These are phyloP conservation scores for Aureobasidium sp. DNA, from an alignment of 2,329 filamentous ascomycete species.

Conservation along the genomic window DNA sequence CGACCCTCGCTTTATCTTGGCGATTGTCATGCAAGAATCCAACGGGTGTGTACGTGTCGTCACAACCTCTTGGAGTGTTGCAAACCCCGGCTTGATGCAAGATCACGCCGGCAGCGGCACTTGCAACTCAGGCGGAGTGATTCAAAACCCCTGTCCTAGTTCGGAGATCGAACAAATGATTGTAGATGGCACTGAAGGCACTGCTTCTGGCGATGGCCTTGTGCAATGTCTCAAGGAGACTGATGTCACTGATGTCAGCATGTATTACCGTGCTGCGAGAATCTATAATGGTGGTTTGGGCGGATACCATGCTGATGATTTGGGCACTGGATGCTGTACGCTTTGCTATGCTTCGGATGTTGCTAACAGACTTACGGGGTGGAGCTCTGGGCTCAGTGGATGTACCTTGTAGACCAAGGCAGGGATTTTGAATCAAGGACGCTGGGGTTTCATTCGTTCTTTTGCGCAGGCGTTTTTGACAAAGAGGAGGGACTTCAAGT, in stretches of 20 bases:
- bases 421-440: background rate
- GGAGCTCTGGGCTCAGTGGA: slow-evolving; percentile 20
- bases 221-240: slow-evolving; percentile 28
- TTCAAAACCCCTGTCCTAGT: slow-evolving; percentile 31
- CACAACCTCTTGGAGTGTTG: slow-evolving; percentile 31
- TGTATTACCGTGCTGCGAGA: slow-evolving; percentile 39
- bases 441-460: background rate
- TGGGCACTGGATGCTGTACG: slow-evolving; percentile 37
- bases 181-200: slow-evolving; percentile 35
- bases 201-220: slow-evolving; percentile 34
- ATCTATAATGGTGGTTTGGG: slow-evolving; percentile 41
- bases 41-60: slow-evolving; percentile 38
- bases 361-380: slow-evolving; percentile 40
- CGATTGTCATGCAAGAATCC: slow-evolving; percentile 38
- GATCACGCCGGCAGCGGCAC: slow-evolving; percentile 31
- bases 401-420: background rate
- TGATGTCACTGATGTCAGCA: slow-evolving; percentile 23
- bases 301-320: slow-evolving; percentile 28
- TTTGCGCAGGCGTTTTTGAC: background rate
- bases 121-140: slow-evolving; percentile 27
- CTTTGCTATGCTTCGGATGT: slow-evolving; percentile 45
- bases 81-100: slow-evolving; percentile 41
- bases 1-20: slow-evolving; percentile 34
- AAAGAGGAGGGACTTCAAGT: background rate
- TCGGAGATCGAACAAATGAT: slow-evolving; percentile 33